phyloP scores from a whole-genome alignment of 2,329 filamentous ascomycete genomes.

The Calonectria hawksworthii region DNA sequence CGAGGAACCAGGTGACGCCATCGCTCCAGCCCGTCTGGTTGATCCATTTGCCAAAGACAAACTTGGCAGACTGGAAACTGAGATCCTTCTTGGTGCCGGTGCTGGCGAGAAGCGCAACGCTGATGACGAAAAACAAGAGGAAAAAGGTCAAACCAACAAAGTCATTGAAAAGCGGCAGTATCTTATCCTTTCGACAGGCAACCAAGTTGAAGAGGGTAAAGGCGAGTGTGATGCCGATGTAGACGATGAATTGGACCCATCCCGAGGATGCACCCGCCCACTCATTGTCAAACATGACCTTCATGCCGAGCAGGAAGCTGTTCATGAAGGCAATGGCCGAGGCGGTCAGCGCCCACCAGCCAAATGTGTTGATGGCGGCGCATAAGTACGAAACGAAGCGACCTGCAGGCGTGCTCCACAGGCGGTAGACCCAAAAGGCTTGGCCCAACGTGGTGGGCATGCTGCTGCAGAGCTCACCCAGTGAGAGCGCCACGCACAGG shows the following conservation, averaged over 20 bases:
- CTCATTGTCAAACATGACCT: slow-evolving; percentile 64
- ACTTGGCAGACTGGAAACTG: slow-evolving; percentile 62
- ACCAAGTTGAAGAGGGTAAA: slow-evolving; percentile 66
- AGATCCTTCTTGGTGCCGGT: slow-evolving; percentile 61
- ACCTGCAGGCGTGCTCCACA: slow-evolving; percentile 56
- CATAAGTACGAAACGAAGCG: slow-evolving; percentile 68
- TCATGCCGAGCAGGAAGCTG: slow-evolving; percentile 68
- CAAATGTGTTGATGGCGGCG: slow-evolving; percentile 72
- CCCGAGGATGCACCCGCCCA: slow-evolving; percentile 59
- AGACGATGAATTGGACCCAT: slow-evolving; percentile 70
- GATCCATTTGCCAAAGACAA: slow-evolving; percentile 66
- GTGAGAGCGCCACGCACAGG: slow-evolving; percentile 65
- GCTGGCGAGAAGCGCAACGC: slow-evolving; percentile 64
- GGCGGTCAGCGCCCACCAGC: slow-evolving; percentile 70
- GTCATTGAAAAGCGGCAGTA: slow-evolving; percentile 66
- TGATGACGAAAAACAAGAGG: slow-evolving; percentile 64
- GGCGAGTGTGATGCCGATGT: slow-evolving; percentile 62
- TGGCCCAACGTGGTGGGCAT: slow-evolving; percentile 73
- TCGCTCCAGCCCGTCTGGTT: slow-evolving; percentile 63
- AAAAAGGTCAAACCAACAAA: slow-evolving; percentile 67
- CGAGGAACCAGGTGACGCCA: slow-evolving; percentile 69
- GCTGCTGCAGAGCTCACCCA: slow-evolving; percentile 68
- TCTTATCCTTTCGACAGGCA: slow-evolving; percentile 60
- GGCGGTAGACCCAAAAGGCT: slow-evolving; percentile 64
- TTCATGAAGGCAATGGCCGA: slow-evolving; percentile 71